A percentile compares a stretch with the other conserved stretches of the same genome.
Conservation (phyloP, 1,284 basidiomycete genomes). For the Cryptococcus amylolentus region DNA sequence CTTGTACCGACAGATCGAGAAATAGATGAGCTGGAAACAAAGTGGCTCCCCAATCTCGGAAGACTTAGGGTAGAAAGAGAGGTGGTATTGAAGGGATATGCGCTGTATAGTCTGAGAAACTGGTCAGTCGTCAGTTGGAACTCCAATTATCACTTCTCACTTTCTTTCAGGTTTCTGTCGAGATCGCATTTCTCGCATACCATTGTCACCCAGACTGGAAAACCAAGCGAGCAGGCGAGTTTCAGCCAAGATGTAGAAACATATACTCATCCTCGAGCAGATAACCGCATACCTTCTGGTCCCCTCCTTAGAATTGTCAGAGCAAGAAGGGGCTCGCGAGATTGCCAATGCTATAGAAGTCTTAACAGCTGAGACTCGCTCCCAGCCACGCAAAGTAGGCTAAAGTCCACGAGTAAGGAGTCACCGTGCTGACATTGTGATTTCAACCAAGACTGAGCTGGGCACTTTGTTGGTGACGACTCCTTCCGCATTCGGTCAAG, state of each 20-base stretch:
- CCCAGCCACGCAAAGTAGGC: constrained; percentile 22
- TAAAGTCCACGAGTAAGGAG: neutral
- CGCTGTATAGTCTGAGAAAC: constrained; percentile 38
- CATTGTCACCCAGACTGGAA: constrained; percentile 44
- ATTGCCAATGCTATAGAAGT: constrained; percentile 25
- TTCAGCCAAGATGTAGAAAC: neutral
- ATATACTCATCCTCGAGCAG: constrained; percentile 11
- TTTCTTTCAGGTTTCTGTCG: constrained; percentile 34
- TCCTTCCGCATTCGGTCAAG: constrained; percentile 39
- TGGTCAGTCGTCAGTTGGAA: constrained; percentile 28
- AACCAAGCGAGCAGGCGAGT: constrained; percentile 40
- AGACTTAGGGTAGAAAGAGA: constrained; percentile 35
- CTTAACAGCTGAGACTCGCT: constrained; percentile 29
- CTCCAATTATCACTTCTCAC: neutral
- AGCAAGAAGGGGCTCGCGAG: constrained; percentile 23
- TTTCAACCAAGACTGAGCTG: constrained; percentile 27
- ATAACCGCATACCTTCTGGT: constrained; percentile 41
- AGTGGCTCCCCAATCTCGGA: constrained; percentile 37
- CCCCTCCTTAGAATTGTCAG: constrained; percentile 24
- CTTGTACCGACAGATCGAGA: constrained; percentile 1
- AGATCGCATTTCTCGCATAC: constrained; percentile 41
- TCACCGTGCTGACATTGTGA: neutral
- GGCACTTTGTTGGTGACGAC: constrained; percentile 40
- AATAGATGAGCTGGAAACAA: constrained; percentile 36
- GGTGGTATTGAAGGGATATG: constrained; percentile 35